Evolutionary conservation across 2,329 filamentous ascomycete species (phyloP), one percentile per base, ranked within the genome.

Genomic region (Talaromyces pinophilus): DNA sequence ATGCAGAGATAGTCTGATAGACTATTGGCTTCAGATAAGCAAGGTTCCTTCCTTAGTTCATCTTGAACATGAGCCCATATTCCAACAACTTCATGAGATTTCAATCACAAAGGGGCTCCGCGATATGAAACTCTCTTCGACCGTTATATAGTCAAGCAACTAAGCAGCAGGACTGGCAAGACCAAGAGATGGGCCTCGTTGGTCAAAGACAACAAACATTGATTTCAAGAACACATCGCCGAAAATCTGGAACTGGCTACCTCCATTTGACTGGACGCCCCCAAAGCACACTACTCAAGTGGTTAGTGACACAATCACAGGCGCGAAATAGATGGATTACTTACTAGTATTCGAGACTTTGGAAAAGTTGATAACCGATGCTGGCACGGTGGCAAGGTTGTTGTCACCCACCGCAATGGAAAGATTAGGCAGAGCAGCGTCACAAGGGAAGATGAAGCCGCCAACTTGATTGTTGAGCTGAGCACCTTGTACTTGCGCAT

Each of bases 161-260:
- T 40, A 77, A 19, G 71, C 69, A 19, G 71, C 69, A 60, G 81
- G 80, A 42, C 79, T 75, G 25, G 84, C 86, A 70, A 88, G 77
- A 33, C 84, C 84, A 50, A 88, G 75, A 17, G 78, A 80, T 3
- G 82, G 82, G 1, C 78, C 78, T 2, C 78, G 74, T 70, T 80
- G 75, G 70, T 86, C 82, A 72, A 89, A 89, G 65, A 87, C 85
- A 55, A 87, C 86, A 71, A 88, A 86, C 70, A 86, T 81, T 4
- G 85, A 80, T 77, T 85, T 86, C 72, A 89, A 82, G 76, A 88
- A 84, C 30, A 84, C 81, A 71, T 88, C 87, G n/a, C 87, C 87
- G 64, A 83, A 84, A 61, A 89, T 85, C 42, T 83, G 81, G 70
- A 89, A 82, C 1, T 78, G 76, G 59, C 85, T 84, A 63, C 85